Evolutionary conservation across 345 rosid genomes (phyloP), one percentile per base, ranked within the genome.

Genomic region (Gossypium turneri): DNA sequence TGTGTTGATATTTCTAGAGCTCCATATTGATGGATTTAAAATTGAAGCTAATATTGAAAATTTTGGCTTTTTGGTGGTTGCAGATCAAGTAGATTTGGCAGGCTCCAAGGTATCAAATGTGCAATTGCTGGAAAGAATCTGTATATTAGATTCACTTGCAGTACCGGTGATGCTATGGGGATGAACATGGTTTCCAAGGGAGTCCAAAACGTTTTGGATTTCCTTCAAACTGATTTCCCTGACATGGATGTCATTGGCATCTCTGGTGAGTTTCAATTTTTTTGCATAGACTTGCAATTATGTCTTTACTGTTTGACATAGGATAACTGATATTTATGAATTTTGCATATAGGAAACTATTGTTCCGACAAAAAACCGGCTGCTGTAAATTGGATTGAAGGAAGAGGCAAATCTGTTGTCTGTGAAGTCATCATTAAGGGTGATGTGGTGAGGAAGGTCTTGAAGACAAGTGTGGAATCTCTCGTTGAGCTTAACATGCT

Each of bases 131-230:
- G 94, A 17, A 88, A 85, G 84, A 90, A 88, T 75, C 82, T 88
- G 19, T 90, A 86, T 75, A 22, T 84, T 74, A 85, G 94, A 73
- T 88, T 88, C 76, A 61, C 77, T 9, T 86, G 92, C 84, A 75
- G 86, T 77, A 86, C 94, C 0, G 94, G 92, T 4, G 94, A 88
- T 74, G 94, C 94, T 45, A 90, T 90, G 94, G 92, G 94, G 80
- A 90, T 90, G 94, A 90, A 90, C 86, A 88, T 88, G 94, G 85
- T 88, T 45, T 88, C 94, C 50, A 90, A 90, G 73, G 94, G 90
- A 3, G 92, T 88, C 24, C 94, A 90, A 75, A 90, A 90, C 67
- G 90, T 88, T 38, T 79, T 90, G 78, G 89, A 88, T 62, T 88
- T 85, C 77, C 89, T 88, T 79, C 89, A 84, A 77, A 61, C 12